phyloP scores from a whole-genome alignment of 331 rosid species.

The Rhamnella rubrinervis region DNA sequence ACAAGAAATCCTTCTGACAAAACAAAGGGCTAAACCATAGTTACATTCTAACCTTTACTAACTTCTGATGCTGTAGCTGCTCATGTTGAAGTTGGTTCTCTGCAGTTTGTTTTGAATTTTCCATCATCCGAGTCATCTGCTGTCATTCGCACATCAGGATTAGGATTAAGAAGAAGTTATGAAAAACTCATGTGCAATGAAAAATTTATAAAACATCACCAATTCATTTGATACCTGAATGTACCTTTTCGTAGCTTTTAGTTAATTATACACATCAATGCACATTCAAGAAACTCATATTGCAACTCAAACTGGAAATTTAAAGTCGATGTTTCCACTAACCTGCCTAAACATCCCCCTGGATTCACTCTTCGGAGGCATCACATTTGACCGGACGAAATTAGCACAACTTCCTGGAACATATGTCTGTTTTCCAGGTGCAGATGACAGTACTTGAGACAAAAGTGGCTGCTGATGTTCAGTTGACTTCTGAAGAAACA shows the following conservation, averaged over 20 bases:
- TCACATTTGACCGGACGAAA: constrained; percentile 16
- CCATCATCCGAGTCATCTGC: constrained; percentile 25
- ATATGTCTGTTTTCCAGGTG: constrained; percentile 24
- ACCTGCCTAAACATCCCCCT: constrained; percentile 33
- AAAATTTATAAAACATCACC: neutral
- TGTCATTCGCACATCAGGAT: constrained; percentile 7
- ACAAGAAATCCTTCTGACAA: neutral
- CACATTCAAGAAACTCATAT: neutral
- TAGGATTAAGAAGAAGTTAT: constrained; percentile 4
- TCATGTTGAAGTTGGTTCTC: constrained; percentile 28
- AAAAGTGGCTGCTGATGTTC: constrained; percentile 33
- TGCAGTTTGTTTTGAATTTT: constrained; percentile 13
- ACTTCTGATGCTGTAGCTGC: constrained; percentile 25
- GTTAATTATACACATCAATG: no score
- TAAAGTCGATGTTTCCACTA: constrained; percentile 18
- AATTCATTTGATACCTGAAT: neutral
- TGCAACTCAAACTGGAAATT: constrained; percentile 1
- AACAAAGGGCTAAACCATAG: constrained; percentile 22
- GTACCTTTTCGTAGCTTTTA: neutral
- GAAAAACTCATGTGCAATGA: neutral
- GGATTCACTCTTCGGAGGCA: constrained; percentile 23
- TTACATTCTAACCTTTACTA: constrained; percentile 26
- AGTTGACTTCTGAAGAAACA: constrained; percentile 21
- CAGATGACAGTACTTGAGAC: constrained; percentile 24
- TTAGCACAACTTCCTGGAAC: constrained; percentile 23